Evolutionary conservation across 305 asterid genomes (phyloP).

Genomic region (Fraxinus angustifolia): DNA sequence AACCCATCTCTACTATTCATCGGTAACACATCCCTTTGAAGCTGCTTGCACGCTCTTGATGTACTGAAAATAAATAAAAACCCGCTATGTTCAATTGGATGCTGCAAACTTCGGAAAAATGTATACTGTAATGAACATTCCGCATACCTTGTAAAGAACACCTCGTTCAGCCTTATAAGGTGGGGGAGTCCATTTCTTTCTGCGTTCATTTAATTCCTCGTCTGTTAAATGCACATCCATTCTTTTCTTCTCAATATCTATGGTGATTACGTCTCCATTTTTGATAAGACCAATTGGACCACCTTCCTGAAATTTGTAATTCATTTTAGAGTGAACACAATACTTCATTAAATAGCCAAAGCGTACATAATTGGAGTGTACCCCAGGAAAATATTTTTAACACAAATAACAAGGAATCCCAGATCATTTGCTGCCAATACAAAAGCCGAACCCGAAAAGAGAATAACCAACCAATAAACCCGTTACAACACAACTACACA

Average conservation of each 20-base stretch:
- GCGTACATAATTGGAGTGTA: not conserved
- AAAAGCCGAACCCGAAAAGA: not conserved
- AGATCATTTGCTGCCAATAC: not conserved
- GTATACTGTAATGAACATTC: not conserved
- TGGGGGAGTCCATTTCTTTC: constrained; percentile 71
- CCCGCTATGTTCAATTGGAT: not conserved
- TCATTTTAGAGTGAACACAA: not conserved
- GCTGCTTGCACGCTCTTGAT: constrained; percentile 85
- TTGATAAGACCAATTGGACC: constrained; percentile 83
- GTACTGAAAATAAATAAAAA: constrained; percentile 45
- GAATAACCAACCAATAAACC: not conserved
- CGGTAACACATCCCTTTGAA: constrained; percentile 95
- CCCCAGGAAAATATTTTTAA: not conserved
- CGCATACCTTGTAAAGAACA: constrained; percentile 74
- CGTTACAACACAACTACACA: not conserved
- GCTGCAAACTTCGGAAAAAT: not conserved
- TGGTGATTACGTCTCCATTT: constrained; percentile 72
- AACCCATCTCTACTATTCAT: constrained; percentile 40
- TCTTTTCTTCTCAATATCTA: constrained; percentile 63
- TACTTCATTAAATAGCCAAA: not conserved
- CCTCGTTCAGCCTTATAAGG: constrained; percentile 75
- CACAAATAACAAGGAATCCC: not conserved
- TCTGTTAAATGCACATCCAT: constrained; percentile 70
- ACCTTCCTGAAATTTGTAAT: constrained; percentile 72
- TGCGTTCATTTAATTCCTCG: constrained; percentile 58